Conservation (phyloP, 768 basidiomycete genomes). For the Podaxis pistillaris region DNA sequence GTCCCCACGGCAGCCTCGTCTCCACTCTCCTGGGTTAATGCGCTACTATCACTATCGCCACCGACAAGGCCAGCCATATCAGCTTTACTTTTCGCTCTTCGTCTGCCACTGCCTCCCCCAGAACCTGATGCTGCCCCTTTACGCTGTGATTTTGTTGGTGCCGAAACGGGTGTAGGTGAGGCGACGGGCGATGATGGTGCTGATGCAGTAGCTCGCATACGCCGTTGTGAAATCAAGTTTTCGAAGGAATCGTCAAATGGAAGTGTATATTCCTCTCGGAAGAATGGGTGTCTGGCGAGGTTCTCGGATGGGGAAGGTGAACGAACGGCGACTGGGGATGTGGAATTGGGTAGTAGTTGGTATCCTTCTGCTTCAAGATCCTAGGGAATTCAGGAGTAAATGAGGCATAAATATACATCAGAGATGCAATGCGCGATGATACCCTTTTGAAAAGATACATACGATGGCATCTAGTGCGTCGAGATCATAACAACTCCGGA, state of each 20-base stretch:
- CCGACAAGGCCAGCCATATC: conserved; percentile 73
- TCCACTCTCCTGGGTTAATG: conserved; percentile 78
- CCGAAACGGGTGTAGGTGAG: conserved; percentile 27
- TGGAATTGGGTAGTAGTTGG: conserved; percentile 20
- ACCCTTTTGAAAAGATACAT: conserved; percentile 27
- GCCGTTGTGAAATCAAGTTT: conserved; percentile 56
- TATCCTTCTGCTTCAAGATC: conserved; percentile 41
- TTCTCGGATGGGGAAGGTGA: conserved; percentile 73
- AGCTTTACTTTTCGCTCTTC: conserved; percentile 50
- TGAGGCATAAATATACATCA: background rate
- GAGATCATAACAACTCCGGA: conserved; percentile 68
- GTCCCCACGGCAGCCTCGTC: conserved; percentile 60
- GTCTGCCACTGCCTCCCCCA: conserved; percentile 31
- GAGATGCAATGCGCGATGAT: conserved; percentile 2
- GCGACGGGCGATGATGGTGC: conserved; percentile 58
- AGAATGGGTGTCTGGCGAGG: conserved; percentile 67
- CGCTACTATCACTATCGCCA: conserved; percentile 84
- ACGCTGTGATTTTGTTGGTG: conserved; percentile 24
- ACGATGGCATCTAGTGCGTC: conserved; percentile 73
- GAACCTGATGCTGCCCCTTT: conserved; percentile 20
- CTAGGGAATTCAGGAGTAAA: conserved; percentile 21
- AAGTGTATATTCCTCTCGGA: conserved; percentile 64
- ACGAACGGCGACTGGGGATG: conserved; percentile 49
- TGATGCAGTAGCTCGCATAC: conserved; percentile 63
- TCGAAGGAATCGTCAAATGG: conserved; percentile 64